Evolutionary conservation across 352 stramenopile species (phyloP).

Genomic region (Globisporangium acanthophoron): DNA sequence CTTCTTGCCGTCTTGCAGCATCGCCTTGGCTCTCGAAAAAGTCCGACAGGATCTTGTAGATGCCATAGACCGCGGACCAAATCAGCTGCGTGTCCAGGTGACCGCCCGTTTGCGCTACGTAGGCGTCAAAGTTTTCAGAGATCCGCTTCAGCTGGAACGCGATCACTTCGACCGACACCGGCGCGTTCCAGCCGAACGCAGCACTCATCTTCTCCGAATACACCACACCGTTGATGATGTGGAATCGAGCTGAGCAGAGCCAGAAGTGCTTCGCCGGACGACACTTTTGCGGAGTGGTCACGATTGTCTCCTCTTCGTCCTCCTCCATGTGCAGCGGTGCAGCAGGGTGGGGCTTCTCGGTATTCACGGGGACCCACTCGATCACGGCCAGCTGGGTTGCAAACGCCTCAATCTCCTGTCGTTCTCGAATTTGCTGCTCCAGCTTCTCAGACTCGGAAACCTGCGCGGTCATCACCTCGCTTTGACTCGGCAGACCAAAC

Average conservation of each 20-base stretch:
- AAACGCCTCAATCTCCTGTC: constrained; percentile 58
- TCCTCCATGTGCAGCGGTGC: constrained; percentile 36
- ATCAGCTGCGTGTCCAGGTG: constrained; percentile 30
- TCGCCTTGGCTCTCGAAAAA: constrained; percentile 49
- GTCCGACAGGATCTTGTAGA: constrained; percentile 46
- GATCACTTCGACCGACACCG: constrained; percentile 30
- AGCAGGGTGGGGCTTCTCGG: constrained; percentile 25
- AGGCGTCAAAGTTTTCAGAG: constrained; percentile 26
- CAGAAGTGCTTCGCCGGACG: constrained; percentile 39
- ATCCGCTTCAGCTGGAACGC: constrained; percentile 49
- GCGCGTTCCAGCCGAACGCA: constrained; percentile 43
- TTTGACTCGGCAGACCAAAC: constrained; percentile 20
- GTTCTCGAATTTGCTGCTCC: constrained; percentile 30
- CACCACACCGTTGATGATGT: constrained; percentile 45
- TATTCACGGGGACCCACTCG: constrained; percentile 49
- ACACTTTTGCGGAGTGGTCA: constrained; percentile 35
- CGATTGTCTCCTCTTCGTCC: constrained; percentile 24
- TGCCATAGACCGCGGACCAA: constrained; percentile 51
- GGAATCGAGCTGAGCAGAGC: constrained; percentile 60
- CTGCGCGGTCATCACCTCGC: constrained; percentile 11
- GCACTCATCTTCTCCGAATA: constrained; percentile 33
- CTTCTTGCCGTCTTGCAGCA: constrained; percentile 13
- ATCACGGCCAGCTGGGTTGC: constrained; percentile 49
- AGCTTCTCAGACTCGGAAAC: constrained; percentile 16
- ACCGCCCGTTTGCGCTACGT: background rate